Evolutionary conservation across 2,329 filamentous ascomycete genomes (phyloP), one percentile per base, ranked within the genome.

Genomic region (Talaromyces funiculosus): DNA sequence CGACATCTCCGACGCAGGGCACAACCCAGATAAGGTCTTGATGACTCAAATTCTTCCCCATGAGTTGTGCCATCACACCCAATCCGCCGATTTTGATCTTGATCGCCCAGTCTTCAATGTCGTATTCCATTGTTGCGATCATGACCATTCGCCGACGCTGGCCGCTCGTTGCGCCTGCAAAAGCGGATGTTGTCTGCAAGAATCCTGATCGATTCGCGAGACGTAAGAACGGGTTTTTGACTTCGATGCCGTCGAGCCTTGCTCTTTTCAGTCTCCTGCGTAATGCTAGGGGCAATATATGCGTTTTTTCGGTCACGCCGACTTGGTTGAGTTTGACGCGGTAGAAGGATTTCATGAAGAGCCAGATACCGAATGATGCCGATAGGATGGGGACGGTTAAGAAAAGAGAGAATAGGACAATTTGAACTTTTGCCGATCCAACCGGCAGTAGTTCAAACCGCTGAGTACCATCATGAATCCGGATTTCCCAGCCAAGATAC

Each of bases 31-130:
- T 82, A 0, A 89, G 77, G 68, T 88, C 82, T 66, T 87, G 82
- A 64, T 88, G 84, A 3, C 81, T 77, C 10, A 89, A 79, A 57
- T 85, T 82, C 68, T 86, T 86, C 18, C 84, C 84, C 86, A 88
- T 89, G 2, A 88, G 75, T 65, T 86, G 84, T 35, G 86, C 85
- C 86, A 89, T 89, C 63, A 88, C 86, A 70, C 86, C 86, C 4
- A 89, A 77, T 62, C 86, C 86, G 62, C 86, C 86, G 51, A 89
- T 89, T 73, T 89, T 89, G 73, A 89, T 85, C 72, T 87, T 88
- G 73, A 89, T 86, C 3, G 74, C 79, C 84, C 86, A 88, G 68
- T 89, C 86, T 59, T 86, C 84, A 62, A 89, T 88, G 63, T 88
- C 85, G 72, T 89, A 89, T 71, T 89, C 86, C 84, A 89, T 87